Conservation (phyloP, 2,329 filamentous ascomycete genomes). For the Fusarium coffeatum region DNA sequence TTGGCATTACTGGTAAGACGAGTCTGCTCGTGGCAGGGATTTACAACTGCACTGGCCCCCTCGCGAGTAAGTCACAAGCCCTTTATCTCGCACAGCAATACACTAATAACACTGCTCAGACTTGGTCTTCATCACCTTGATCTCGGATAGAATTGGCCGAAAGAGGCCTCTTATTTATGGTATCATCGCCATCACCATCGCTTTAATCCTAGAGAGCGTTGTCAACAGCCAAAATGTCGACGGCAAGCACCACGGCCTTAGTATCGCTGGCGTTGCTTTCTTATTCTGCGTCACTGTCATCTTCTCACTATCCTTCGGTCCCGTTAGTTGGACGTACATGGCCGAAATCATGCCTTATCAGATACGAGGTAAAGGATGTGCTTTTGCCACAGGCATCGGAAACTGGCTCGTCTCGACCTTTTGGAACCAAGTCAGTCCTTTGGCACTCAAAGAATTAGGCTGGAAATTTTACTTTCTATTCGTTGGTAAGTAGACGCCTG, state of each 20-base stretch:
- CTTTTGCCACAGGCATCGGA: constrained; percentile 44
- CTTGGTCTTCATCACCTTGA: constrained; percentile 66
- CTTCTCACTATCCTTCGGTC: constrained; percentile 65
- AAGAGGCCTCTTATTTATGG: constrained; percentile 74
- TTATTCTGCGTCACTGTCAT: constrained; percentile 65
- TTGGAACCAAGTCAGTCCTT: constrained; percentile 68
- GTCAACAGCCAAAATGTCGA: constrained; percentile 63
- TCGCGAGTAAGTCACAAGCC: constrained; percentile 53
- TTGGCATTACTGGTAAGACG: constrained; percentile 62
- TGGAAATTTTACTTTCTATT: constrained; percentile 55
- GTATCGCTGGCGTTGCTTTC: constrained; percentile 69
- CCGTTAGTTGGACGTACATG: constrained; percentile 69
- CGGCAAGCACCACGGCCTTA: constrained; percentile 54
- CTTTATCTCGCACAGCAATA: too few relatives aligned
- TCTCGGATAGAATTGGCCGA: constrained; percentile 71
- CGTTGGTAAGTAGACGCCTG: constrained; percentile 36
- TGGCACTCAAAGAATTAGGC: constrained; percentile 55
- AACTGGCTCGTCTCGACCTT: constrained; percentile 54
- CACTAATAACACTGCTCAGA: constrained; percentile 47
- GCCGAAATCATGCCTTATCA: constrained; percentile 72
- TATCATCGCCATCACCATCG: constrained; percentile 66
- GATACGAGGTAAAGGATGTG: constrained; percentile 58
- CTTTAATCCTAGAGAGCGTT: constrained; percentile 67
- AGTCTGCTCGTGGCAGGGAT: constrained; percentile 68
- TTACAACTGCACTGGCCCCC: constrained; percentile 69